A percentile compares a stretch with the other conserved stretches of the same genome.
Evolutionary conservation across 768 basidiomycete species (phyloP).

Genomic region (Naganishia vishniacii): DNA sequence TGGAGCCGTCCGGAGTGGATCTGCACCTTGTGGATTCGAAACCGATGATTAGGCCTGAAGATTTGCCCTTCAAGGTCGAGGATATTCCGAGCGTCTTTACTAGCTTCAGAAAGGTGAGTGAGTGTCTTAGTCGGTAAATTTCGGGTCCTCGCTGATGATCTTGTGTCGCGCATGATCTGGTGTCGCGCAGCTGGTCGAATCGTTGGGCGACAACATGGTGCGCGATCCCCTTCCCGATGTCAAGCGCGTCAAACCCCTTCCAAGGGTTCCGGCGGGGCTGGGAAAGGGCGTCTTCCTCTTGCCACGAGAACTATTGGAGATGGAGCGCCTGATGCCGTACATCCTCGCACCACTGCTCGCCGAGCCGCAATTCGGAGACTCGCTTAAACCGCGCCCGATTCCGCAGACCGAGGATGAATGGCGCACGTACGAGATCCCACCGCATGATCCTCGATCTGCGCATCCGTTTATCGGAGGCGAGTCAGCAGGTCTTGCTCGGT

Average conservation of each 20-base stretch:
- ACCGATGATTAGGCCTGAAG: conserved; percentile 42
- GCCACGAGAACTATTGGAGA: conserved; percentile 20
- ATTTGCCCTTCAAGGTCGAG: conserved; percentile 44
- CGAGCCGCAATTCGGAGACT: conserved; percentile 35
- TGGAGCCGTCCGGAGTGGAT: conserved; percentile 23
- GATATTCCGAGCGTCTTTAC: conserved; percentile 51
- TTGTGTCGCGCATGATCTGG: background rate
- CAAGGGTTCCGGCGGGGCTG: conserved; percentile 17
- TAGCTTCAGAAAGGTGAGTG: conserved; percentile 49
- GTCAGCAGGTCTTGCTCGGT: conserved; percentile 39
- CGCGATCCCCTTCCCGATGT: conserved; percentile 38
- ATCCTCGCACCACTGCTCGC: conserved; percentile 39
- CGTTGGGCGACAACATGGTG: conserved; percentile 46
- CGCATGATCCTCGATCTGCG: conserved; percentile 34
- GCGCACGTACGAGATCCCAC: conserved; percentile 14
- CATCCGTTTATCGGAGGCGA: conserved; percentile 49
- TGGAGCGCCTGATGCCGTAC: conserved; percentile 21
- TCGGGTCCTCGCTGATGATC: background rate
- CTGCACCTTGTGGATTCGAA: conserved; percentile 37
- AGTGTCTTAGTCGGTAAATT: background rate
- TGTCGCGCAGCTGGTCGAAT: conserved; percentile 44
- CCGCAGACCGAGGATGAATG: conserved; percentile 16
- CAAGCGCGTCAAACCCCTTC: conserved; percentile 41
- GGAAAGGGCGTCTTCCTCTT: conserved; percentile 21
- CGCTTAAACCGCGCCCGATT: conserved; percentile 2